These are phyloP conservation scores for Termitomyces sp. DNA, from an alignment of 768 basidiomycete species.

Conservation along the genomic window DNA sequence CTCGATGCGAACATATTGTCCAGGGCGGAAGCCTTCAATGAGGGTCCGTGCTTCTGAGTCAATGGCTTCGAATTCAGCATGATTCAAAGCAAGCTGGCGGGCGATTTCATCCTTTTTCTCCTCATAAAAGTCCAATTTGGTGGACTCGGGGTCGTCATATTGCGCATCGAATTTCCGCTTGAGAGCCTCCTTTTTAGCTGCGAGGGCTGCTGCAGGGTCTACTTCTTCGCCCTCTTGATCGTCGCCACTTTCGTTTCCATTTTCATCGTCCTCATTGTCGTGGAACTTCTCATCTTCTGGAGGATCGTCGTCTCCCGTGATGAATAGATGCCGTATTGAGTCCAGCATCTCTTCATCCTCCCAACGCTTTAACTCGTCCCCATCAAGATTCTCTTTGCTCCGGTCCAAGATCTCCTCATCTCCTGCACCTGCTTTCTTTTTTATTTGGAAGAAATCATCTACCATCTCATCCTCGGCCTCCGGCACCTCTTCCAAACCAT, in stretches of 20 bases:
- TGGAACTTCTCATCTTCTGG: slow-evolving; percentile 31
- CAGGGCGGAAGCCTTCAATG: slow-evolving; percentile 89
- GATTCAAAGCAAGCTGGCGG: slow-evolving; percentile 77
- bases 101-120: slow-evolving; percentile 92
- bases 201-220: slow-evolving; percentile 54
- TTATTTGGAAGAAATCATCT: slow-evolving; percentile 76
- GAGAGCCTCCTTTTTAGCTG: slow-evolving; percentile 84
- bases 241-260: slow-evolving; percentile 35
- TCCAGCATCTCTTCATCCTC: slow-evolving; percentile 83
- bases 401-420: slow-evolving; percentile 62
- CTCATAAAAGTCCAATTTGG: slow-evolving; percentile 85
- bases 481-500: slow-evolving; percentile 30
- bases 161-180: slow-evolving; percentile 97
- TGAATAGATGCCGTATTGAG: slow-evolving; percentile 84
- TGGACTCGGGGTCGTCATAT: slow-evolving; percentile 84
- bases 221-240: slow-evolving; percentile 24
- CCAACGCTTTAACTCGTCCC: slow-evolving; percentile 67
- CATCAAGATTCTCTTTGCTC: slow-evolving; percentile 57
- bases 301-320: slow-evolving; percentile 55
- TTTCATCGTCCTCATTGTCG: slow-evolving; percentile 31
- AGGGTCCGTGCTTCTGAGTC: slow-evolving; percentile 74
- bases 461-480: slow-evolving; percentile 31
- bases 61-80: slow-evolving; percentile 78
- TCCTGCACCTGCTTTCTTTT: slow-evolving; percentile 29
- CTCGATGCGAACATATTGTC: slow-evolving; percentile 91